Percentiles rank a stretch among this genome's conserved stretches.
These are phyloP conservation scores for Dendrostoma leiphaemia DNA, from an alignment of 2,329 filamentous ascomycete genomes.

Conservation along the genomic window DNA sequence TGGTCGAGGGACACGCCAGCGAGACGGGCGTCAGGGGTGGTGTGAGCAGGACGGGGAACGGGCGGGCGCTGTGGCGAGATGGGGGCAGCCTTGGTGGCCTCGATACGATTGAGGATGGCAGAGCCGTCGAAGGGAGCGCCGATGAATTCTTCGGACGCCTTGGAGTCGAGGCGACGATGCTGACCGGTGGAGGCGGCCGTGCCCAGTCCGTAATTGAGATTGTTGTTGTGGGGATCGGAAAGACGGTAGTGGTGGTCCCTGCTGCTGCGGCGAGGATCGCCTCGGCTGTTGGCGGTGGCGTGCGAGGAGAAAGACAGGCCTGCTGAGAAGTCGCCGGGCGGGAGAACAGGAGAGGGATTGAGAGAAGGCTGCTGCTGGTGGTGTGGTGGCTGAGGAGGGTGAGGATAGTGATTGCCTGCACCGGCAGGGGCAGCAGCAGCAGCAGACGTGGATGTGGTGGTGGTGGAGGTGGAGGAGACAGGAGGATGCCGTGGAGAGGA, in stretches of 20 bases:
- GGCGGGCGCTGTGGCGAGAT: slow-evolving; percentile 20
- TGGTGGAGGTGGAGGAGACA: slow-evolving; percentile 25
- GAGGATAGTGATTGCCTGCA: not conserved
- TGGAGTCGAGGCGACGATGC: slow-evolving; percentile 39
- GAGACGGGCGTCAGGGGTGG: slow-evolving; percentile 52
- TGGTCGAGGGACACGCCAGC: slow-evolving; percentile 57
- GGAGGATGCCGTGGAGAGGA: slow-evolving; percentile 47
- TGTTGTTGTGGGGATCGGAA: slow-evolving; percentile 29
- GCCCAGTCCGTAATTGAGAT: slow-evolving; percentile 22
- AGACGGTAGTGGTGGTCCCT: slow-evolving; percentile 22
- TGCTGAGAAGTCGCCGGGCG: slow-evolving; percentile 43
- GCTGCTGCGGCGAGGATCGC: slow-evolving; percentile 11
- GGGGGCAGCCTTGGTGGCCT: slow-evolving; percentile 45
- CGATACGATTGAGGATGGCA: slow-evolving; percentile 59
- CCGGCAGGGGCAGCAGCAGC: slow-evolving; percentile 8
- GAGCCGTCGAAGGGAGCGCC: slow-evolving; percentile 65
- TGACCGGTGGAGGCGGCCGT: slow-evolving; percentile 20
- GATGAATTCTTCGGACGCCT: slow-evolving; percentile 58
- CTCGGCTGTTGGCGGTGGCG: slow-evolving; percentile 16
- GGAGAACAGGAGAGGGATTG: slow-evolving; percentile 46
- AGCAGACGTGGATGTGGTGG: slow-evolving; percentile 19
- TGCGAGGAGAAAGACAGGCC: slow-evolving; percentile 34
- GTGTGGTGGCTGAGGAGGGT: not conserved
- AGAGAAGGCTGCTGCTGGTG: slow-evolving; percentile 30
- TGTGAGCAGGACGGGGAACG: slow-evolving; percentile 37